Evolutionary conservation across 352 stramenopile genomes (phyloP).

Genomic region (Globisporangium nagaii): DNA sequence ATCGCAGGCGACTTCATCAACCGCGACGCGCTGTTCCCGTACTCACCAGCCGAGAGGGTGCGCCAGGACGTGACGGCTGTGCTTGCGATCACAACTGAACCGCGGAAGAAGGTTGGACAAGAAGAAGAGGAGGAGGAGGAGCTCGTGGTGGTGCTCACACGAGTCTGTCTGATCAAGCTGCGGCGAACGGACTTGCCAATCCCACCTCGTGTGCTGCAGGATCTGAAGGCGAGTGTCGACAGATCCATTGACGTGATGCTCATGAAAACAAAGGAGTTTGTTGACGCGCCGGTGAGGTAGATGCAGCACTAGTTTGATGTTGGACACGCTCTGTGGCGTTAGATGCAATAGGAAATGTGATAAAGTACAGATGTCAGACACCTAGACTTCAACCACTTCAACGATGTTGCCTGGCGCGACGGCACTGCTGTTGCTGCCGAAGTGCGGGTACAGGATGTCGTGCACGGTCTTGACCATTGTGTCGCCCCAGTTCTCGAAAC

Average conservation of each 20-base stretch:
- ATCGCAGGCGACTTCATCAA: conserved; percentile 2
- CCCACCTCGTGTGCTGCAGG: not conserved
- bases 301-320: too few species aligned
- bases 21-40: conserved; percentile 3
- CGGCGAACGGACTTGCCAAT: not conserved
- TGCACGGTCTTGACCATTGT: not conserved
- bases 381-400: too few species aligned
- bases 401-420: too few species aligned
- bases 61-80: conserved; percentile 1
- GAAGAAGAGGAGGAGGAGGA: not conserved
- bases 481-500: not conserved
- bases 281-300: too few species aligned
- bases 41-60: not conserved
- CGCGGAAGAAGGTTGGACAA: not conserved
- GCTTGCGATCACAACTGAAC: not conserved
- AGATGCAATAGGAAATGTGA: too few species aligned
- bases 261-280: not conserved
- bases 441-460: not conserved
- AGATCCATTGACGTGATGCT: conserved; percentile 2
- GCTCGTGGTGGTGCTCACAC: conserved; percentile 4
- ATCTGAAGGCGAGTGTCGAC: not conserved
- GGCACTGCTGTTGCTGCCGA: not conserved
- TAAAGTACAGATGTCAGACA: too few species aligned
- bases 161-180: conserved; percentile 1
- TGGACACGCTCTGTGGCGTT: too few species aligned